A percentile compares a stretch with the other conserved stretches of the same genome.
Evolutionary conservation across 805 yeast species (phyloP).

Genomic region (Priceomyces medius): DNA sequence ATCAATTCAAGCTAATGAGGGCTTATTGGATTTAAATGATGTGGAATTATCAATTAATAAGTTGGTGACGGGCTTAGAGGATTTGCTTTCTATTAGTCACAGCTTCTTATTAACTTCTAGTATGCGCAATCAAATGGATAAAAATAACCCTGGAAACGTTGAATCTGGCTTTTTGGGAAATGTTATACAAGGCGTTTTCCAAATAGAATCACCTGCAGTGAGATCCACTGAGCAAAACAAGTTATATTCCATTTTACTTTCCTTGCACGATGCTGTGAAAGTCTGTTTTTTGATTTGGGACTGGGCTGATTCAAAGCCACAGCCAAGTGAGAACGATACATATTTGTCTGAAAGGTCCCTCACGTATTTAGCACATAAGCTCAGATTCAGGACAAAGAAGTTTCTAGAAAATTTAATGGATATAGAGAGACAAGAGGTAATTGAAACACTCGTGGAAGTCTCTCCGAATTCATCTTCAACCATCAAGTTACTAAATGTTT

Average conservation of each 20-base stretch:
- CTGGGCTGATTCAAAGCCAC: slow-evolving; percentile 52
- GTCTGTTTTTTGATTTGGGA: slow-evolving; percentile 67
- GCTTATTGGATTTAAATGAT: slow-evolving; percentile 15
- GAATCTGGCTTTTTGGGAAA: slow-evolving; percentile 61
- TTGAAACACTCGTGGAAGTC: slow-evolving; percentile 61
- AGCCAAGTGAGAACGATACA: neutral
- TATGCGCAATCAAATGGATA: slow-evolving; percentile 17
- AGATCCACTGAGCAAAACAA: slow-evolving; percentile 52
- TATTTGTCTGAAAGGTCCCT: slow-evolving; percentile 25
- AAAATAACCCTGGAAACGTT: slow-evolving; percentile 1
- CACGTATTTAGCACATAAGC: slow-evolving; percentile 48
- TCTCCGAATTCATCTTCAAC: slow-evolving; percentile 15
- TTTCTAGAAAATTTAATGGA: slow-evolving; percentile 62
- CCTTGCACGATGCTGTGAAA: slow-evolving; percentile 59
- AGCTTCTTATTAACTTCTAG: slow-evolving; percentile 45
- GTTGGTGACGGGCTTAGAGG: slow-evolving; percentile 63
- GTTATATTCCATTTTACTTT: slow-evolving; percentile 54
- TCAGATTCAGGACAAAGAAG: slow-evolving; percentile 68
- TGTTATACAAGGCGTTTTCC: slow-evolving; percentile 77
- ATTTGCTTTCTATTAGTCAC: slow-evolving; percentile 59
- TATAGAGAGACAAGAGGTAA: slow-evolving; percentile 69
- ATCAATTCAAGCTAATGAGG: neutral
- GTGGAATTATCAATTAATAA: slow-evolving; percentile 46
- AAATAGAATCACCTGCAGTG: slow-evolving; percentile 61
- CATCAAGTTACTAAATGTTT: slow-evolving; percentile 65